Conservation (phyloP, 768 basidiomycete genomes). For the Pleurotus salmoneostramineus region DNA sequence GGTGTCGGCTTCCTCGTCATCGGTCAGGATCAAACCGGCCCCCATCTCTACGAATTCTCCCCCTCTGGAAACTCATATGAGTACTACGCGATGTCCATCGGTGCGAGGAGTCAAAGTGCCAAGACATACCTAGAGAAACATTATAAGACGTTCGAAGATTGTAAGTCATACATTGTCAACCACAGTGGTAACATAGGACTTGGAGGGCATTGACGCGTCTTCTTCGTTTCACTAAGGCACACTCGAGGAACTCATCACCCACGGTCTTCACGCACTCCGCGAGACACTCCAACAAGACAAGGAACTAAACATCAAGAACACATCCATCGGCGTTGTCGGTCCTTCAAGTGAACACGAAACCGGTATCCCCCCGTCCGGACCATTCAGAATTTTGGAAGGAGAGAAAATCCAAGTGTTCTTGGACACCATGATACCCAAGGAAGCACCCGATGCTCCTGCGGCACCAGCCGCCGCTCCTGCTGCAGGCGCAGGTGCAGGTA, state of each 20-base stretch:
- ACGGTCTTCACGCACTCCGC: slow-evolving; percentile 91
- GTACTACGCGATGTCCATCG: slow-evolving; percentile 98
- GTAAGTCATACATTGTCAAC: too few relatives aligned
- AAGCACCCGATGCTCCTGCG: slow-evolving; percentile 33
- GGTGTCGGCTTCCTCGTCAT: slow-evolving; percentile 99
- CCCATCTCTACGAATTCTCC: slow-evolving; percentile 97
- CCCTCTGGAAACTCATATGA: slow-evolving; percentile 97
- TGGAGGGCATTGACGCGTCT: slow-evolving; percentile 1
- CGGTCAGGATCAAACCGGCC: slow-evolving; percentile 93
- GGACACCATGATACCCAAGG: slow-evolving; percentile 70
- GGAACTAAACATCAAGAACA: slow-evolving; percentile 89
- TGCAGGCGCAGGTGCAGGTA: slow-evolving; percentile 28
- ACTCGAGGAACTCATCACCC: slow-evolving; percentile 84
- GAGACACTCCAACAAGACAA: slow-evolving; percentile 99
- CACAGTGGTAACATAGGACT: too few relatives aligned
- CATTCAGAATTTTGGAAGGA: slow-evolving; percentile 88
- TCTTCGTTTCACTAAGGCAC: slow-evolving; percentile 43
- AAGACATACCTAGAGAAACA: slow-evolving; percentile 98
- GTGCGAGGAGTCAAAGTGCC: slow-evolving; percentile 95
- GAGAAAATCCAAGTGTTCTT: slow-evolving; percentile 73
- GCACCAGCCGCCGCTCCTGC: slow-evolving; percentile 27
- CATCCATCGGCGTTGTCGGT: slow-evolving; percentile 91
- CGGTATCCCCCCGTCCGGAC: slow-evolving; percentile 43
- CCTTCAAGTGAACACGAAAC: slow-evolving; percentile 59
- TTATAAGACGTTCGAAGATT: slow-evolving; percentile 81